phyloP scores from a whole-genome alignment of 139 green algal species.

The Gonium pectorale region DNA sequence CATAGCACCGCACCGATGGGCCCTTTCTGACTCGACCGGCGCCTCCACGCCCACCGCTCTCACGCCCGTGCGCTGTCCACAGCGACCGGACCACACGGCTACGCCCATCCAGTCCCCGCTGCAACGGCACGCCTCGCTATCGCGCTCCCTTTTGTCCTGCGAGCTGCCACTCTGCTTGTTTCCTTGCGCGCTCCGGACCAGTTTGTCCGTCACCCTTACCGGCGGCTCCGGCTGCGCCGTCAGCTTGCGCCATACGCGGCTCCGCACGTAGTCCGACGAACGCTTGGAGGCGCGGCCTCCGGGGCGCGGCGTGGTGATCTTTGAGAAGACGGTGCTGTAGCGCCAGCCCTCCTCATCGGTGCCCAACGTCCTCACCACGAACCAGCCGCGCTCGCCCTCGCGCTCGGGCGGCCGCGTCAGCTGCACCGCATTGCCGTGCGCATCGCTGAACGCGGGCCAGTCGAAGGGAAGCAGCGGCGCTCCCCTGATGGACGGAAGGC shows the following conservation, averaged over 20 bases:
- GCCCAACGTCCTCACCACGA: conserved; percentile 52
- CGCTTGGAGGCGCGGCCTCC: conserved; percentile 72
- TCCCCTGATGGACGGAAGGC: conserved; percentile 31
- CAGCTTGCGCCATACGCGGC: conserved; percentile 62
- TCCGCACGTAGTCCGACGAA: conserved; percentile 64
- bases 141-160: too few relatives aligned
- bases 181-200: too few relatives aligned
- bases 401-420: conserved; percentile 34
- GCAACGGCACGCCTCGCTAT: too few relatives aligned
- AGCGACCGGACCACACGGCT: too few relatives aligned
- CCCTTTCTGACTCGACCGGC: too few relatives aligned
- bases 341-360: conserved; percentile 77
- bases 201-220: too few relatives aligned
- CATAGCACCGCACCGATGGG: too few relatives aligned
- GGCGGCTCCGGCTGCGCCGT: too few relatives aligned
- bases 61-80: too few relatives aligned
- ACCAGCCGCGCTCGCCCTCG: conserved; percentile 63
- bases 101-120: too few relatives aligned
- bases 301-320: conserved; percentile 49
- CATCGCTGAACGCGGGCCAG: conserved; percentile 56
- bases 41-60: too few relatives aligned
- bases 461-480: conserved; percentile 51
- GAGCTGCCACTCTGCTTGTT: too few relatives aligned
- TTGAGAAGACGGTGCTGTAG: conserved; percentile 66
- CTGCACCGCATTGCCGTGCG: conserved; percentile 30